Evolutionary conservation across 2,329 filamentous ascomycete species (phyloP), one percentile per base, ranked within the genome.

Genomic region (Macrophomina pseudophaseolina): DNA sequence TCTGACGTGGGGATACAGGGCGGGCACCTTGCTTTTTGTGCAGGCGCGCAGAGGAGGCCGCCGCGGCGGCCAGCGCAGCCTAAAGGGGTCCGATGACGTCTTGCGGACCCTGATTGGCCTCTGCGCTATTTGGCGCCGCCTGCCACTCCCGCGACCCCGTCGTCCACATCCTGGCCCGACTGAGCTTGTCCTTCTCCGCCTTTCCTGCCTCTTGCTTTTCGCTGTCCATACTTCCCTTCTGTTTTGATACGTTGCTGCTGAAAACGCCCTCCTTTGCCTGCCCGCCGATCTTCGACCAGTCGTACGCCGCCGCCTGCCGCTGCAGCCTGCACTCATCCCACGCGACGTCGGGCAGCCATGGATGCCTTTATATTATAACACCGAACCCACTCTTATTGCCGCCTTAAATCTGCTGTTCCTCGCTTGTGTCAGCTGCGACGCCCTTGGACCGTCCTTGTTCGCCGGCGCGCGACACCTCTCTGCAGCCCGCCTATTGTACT

Each of bases 281-380:
- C 16, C 44, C 28, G 40, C 40, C 56, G 56, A 60, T 60, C 58
- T 8, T 28, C 32, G n/a, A 35, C 30, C 58, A 38, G 58, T 16
- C 28, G 42, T 40, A 40, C 40, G 28, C 28, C 14, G n/a, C 23
- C 40, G 28, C 23, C 56, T 11, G 35, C 54, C 23, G 23, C 38
- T 58, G 56, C 56, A 60, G 30, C 56, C 56, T 35, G 56, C 32
- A 30, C 48, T 62, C 44, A 35, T 16, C 42, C 44, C 42, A 14
- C 56, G 56, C 56, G 28, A 32, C 18, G 14, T 51, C 58, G 58
- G 58, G 58, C 58, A 49, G 58, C 58, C 58, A 62, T 62, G 58
- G 58, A 28, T 62, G 58, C 58, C 44, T 62, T 62, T 35, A 62
- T 62, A 62, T 49, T 30, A 62, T 62, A 62, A 48, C 44, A 16